These are phyloP conservation scores for Sindora glabra DNA, from an alignment of 306 rosid genomes.

Conservation along the genomic window DNA sequence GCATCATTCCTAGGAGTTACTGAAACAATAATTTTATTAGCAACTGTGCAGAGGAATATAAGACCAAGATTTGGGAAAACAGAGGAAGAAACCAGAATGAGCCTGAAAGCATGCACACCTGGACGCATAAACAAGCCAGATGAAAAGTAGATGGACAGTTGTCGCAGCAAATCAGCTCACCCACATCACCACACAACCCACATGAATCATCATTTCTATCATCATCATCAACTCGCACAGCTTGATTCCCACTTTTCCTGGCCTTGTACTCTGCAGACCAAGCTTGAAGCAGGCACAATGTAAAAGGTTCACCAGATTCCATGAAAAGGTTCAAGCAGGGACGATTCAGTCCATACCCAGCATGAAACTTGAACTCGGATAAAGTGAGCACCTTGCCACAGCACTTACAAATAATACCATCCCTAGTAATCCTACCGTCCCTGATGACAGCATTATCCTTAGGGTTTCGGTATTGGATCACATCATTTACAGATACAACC, in stretches of 20 bases:
- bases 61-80: background rate
- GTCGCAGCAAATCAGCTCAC: conserved; percentile 92
- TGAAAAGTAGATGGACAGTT: conserved; percentile 94
- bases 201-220: conserved; percentile 93
- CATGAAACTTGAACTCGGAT: conserved; percentile 76
- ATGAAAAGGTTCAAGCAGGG: conserved; percentile 87
- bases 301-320: conserved; percentile 83
- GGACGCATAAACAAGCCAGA: conserved; percentile 68
- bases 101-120: conserved; percentile 50
- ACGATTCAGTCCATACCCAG: conserved; percentile 73
- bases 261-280: conserved; percentile 93
- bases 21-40: background rate
- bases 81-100: conserved; percentile 19
- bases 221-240: conserved; percentile 42
- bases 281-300: conserved; percentile 94
- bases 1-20: background rate
- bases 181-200: conserved; percentile 94
- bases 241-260: conserved; percentile 53
- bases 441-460: conserved; percentile 55
- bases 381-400: conserved; percentile 56
- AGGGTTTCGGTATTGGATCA: conserved; percentile 66
- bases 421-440: conserved; percentile 73
- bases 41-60: background rate
- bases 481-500: conserved; percentile 55
- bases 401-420: conserved; percentile 79